phyloP scores from a whole-genome alignment of 2,329 filamentous ascomycete species.

The Tolypocladium ovalisporum region DNA sequence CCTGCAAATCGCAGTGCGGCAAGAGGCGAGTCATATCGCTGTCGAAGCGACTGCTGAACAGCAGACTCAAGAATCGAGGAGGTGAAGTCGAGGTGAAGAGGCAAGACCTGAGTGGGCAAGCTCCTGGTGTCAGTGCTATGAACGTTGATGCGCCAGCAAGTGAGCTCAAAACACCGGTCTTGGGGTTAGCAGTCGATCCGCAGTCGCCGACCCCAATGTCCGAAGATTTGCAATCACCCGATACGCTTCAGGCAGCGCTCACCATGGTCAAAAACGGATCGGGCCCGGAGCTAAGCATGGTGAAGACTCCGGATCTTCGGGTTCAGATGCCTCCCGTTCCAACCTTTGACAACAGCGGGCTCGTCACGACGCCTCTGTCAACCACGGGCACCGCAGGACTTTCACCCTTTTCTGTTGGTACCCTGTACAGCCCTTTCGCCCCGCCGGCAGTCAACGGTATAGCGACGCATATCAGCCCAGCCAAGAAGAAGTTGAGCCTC shows the following conservation, averaged over 20 bases:
- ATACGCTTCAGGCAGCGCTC: slow-evolving; percentile 20
- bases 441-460: slow-evolving; percentile 30
- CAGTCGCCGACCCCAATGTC: slow-evolving; percentile 12
- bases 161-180: slow-evolving; percentile 16
- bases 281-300: slow-evolving; percentile 13
- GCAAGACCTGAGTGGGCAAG: slow-evolving; percentile 9
- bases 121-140: slow-evolving; percentile 23
- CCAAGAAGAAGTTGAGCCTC: slow-evolving; percentile 57
- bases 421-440: slow-evolving; percentile 31
- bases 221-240: slow-evolving; percentile 15
- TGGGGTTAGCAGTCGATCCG: slow-evolving; percentile 10
- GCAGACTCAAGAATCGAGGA: slow-evolving; percentile 29
- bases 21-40: slow-evolving; percentile 41
- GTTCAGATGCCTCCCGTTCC: slow-evolving; percentile 49
- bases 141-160: slow-evolving; percentile 26
- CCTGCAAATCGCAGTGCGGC: slow-evolving; percentile 21
- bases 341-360: slow-evolving; percentile 29
- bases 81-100: slow-evolving; percentile 27
- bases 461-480: slow-evolving; percentile 39
- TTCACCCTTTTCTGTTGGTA: slow-evolving; percentile 35
- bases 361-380: slow-evolving; percentile 35
- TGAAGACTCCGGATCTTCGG: slow-evolving; percentile 33
- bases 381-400: slow-evolving; percentile 31
- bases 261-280: slow-evolving; percentile 4
- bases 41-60: slow-evolving; percentile 40